Evolutionary conservation across 116 monocot species (phyloP), one percentile per base, ranked within the genome.

Genomic region (Papilionanthe hybrid): DNA sequence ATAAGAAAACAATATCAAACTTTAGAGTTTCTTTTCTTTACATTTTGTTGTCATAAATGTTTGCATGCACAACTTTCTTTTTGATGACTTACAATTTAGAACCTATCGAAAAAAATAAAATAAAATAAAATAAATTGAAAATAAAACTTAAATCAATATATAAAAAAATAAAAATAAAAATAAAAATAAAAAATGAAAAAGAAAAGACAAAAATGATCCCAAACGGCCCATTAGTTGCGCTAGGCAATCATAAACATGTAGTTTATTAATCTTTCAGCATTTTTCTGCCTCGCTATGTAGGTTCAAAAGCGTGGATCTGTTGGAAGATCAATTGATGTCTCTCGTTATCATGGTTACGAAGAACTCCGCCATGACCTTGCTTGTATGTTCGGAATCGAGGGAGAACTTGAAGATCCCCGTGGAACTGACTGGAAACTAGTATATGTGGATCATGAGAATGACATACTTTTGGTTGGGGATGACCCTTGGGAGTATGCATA

Each of bases 291-390:
- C 65, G 0, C 65, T 65, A 23, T 65, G 65, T 47, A 96, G 96
- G 93, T 96, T 81, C 96, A 96, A 84, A 96, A 96, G 81, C 88
- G 96, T 49, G 96, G 96, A 27, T 93, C 96, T 20, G 96, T 96
- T 3, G 96, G 96, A 22, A 88, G 96, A 79, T 93, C 89, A 25
- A 96, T 96, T 57, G 93, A 96, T 72, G 84, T 96, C 65, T 93
- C 93, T 3, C 82, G 92, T 45, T 96, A 92, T 81, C 80, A 63
- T 75, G 96, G 92, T 13, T 96, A 96, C 42, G 87, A 87, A 66
- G 93, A 93, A 15, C 96, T 96, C 63, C 83, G 92, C 11, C 90
- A 83, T 44, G 96, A 96, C 71, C 90, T 96, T 37, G 96, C 93
- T 11, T 79, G 90, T 83, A 92, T 96, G 93, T 96, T 96, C 79